Evolutionary conservation across 2,329 filamentous ascomycete species (phyloP).

Genomic region (Shiraia sp.): DNA sequence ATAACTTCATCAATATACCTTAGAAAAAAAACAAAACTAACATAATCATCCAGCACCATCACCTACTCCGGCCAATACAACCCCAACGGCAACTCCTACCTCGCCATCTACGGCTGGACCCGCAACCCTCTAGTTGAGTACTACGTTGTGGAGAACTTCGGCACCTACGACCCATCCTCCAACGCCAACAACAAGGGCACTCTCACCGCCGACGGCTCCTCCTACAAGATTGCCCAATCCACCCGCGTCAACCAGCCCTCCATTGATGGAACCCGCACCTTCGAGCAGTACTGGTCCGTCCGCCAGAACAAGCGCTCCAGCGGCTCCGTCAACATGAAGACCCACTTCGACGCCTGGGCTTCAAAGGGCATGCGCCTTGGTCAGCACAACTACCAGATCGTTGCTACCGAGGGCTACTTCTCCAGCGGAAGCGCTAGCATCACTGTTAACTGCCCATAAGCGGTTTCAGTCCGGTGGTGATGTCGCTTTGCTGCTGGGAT

Average conservation of each 20-base stretch:
- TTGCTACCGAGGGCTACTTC: conserved; percentile 59
- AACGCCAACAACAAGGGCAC: conserved; percentile 43
- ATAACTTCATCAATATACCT: background rate
- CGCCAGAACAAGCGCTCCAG: conserved; percentile 35
- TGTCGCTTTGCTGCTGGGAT: background rate
- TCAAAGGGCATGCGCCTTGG: conserved; percentile 36
- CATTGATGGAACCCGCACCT: conserved; percentile 55
- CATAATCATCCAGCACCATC: conserved; percentile 24
- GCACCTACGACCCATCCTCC: conserved; percentile 55
- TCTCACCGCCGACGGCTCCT: conserved; percentile 33
- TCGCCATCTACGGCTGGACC: conserved; percentile 63
- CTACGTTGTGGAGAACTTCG: conserved; percentile 56
- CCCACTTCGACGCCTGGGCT: conserved; percentile 43
- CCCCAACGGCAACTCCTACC: conserved; percentile 49
- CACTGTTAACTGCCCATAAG: conserved; percentile 47
- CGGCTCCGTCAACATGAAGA: conserved; percentile 38
- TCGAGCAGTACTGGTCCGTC: conserved; percentile 57
- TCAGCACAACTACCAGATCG: conserved; percentile 47
- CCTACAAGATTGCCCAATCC: conserved; percentile 36
- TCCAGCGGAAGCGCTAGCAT: conserved; percentile 55
- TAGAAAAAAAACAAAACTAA: conserved; percentile 1
- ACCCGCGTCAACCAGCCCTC: conserved; percentile 50
- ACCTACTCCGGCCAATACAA: conserved; percentile 42
- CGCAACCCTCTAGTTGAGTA: conserved; percentile 59
- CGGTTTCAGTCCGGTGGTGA: background rate